phyloP scores from a whole-genome alignment of 495 filamentous ascomycete species.

The Penicillium cinerascens region DNA sequence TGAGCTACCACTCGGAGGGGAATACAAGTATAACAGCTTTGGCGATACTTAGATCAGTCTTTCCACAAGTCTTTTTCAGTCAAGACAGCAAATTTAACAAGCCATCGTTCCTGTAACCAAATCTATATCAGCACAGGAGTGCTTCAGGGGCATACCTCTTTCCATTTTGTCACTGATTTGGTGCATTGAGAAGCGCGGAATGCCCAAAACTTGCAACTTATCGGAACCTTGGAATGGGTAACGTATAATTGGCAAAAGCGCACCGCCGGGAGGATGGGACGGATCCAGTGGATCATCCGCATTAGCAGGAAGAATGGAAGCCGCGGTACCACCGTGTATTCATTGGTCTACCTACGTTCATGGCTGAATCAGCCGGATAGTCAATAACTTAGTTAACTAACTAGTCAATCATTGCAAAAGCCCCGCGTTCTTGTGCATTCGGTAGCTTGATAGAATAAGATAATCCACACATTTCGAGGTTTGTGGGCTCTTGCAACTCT shows the following conservation, averaged over 20 bases:
- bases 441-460: not conserved
- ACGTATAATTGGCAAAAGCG: not conserved
- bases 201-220: not conserved
- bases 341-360: not conserved
- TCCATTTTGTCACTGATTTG: too few relatives aligned
- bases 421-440: not conserved
- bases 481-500: not conserved
- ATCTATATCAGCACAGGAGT: too few relatives aligned
- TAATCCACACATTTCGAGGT: not conserved
- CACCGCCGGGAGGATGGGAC: too few relatives aligned
- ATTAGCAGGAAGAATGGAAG: not conserved
- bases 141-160: too few relatives aligned
- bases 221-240: not conserved
- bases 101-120: too few relatives aligned
- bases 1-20: not conserved
- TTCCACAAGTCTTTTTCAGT: not conserved
- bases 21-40: not conserved
- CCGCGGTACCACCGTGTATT: not conserved
- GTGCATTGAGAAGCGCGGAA: not conserved
- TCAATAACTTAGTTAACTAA: too few relatives aligned
- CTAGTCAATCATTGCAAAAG: not conserved
- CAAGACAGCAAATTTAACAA: too few relatives aligned
- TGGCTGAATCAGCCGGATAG: not conserved
- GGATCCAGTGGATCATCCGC: too few relatives aligned
- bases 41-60: not conserved